Evolutionary conservation across 2,329 filamentous ascomycete species (phyloP).

Genomic region (Colletotrichum sublineola): DNA sequence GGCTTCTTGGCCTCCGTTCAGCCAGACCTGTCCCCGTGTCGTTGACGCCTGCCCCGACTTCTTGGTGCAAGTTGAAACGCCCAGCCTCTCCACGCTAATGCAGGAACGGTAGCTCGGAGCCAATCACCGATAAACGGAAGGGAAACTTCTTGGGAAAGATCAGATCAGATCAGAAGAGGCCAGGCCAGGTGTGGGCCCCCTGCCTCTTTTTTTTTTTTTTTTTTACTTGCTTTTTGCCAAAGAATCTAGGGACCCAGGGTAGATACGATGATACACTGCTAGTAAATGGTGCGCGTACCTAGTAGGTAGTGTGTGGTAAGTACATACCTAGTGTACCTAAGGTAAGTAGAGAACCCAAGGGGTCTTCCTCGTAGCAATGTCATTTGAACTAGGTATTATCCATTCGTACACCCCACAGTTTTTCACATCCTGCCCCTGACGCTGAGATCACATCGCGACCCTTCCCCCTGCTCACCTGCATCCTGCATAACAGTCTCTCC

Average conservation of each 20-base stretch:
- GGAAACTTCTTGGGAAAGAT: conserved; percentile 35
- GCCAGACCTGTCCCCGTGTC: neutral
- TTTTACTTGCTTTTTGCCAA: too few relatives aligned
- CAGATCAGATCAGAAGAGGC: neutral
- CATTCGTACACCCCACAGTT: conserved; percentile 8
- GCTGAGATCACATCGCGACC: neutral
- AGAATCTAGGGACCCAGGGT: too few relatives aligned
- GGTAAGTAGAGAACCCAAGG: neutral
- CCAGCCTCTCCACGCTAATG: conserved; percentile 41
- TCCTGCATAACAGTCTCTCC: neutral
- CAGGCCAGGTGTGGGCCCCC: neutral
- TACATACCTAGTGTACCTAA: too few relatives aligned
- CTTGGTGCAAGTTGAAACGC: conserved; percentile 42
- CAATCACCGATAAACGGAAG: conserved; percentile 23
- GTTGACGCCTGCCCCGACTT: neutral
- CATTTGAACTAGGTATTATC: too few relatives aligned
- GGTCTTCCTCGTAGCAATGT: neutral
- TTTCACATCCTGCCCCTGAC: conserved; percentile 15
- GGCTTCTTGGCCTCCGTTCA: neutral
- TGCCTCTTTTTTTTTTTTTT: neutral
- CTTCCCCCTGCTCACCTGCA: neutral
- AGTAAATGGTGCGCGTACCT: too few relatives aligned
- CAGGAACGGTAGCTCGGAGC: conserved; percentile 36
- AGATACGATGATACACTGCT: too few relatives aligned
- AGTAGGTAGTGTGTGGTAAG: too few relatives aligned